Base-by-base conservation (phyloP, 2,329 filamentous ascomycete genomes). In the Aspergillus brasiliensis region DNA sequence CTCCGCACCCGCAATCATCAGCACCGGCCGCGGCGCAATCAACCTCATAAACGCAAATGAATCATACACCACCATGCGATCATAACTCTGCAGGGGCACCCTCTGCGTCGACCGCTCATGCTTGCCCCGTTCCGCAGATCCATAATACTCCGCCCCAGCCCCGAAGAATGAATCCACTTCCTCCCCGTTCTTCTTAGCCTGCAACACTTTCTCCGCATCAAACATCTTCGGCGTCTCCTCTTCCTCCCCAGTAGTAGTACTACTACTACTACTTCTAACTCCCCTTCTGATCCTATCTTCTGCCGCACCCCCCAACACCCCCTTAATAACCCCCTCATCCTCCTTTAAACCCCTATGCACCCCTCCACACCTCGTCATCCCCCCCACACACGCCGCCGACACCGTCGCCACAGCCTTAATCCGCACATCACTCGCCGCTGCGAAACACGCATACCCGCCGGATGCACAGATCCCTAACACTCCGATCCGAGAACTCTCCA, bases 391-490 rank as follows among this genome's bases (percentile, higher is more conserved):
- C 2, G 67, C 71, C 2, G 65, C 69, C 46, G 67, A 72, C 25
- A 75, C 63, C 2, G 74, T 76, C 4, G 74, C 77, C 4, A 77
- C 62, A 3, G 75, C 77, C 49, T 71, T 73, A 62, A 80, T 73
- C 17, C 78, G 76, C 6, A 57, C n/a, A 48, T 81, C 75, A 4
- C 73, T 66, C 53, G 73, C 69, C 15, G 77, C 71, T 0, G 77
- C 75, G 54, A 67, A 71, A 7, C 69, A 62, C 0, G 65, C 69
- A 46, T 79, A 80, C 10, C 65, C 66, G 6, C 78, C 77, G 0
- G 70, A 72, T 1, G 72, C 75, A 58, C 77, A 79, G 44, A 80
- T 75, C 1, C 78, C 78, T 1, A 80, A 60, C 1, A 73, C 69
- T 1, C 71, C 77, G 44, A 80, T 79, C 11, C 65, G 64, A 3